phyloP scores from a whole-genome alignment of 495 filamentous ascomycete genomes.

The Umbilicaria muhlenbergii region DNA sequence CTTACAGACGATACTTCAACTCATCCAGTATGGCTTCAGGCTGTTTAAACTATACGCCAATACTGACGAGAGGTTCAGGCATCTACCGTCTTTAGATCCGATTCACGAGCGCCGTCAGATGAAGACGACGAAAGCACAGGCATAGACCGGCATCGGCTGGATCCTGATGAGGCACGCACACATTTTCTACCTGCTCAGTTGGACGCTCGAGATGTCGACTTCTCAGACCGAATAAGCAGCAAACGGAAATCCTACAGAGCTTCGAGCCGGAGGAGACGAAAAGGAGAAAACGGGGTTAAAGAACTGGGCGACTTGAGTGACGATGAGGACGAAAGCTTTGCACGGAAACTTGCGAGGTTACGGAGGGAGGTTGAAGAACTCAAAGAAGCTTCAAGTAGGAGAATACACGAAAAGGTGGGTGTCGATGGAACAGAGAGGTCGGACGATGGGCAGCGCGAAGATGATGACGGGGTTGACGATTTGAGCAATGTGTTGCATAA shows the following conservation, averaged over 20 bases:
- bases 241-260: constrained; percentile 72
- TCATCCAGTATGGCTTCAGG: constrained; percentile 38
- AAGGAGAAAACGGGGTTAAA: constrained; percentile 37
- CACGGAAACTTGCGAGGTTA: constrained; percentile 61
- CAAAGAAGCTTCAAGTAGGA: constrained; percentile 46
- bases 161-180: constrained; percentile 61
- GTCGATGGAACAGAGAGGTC: constrained; percentile 14
- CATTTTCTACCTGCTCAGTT: constrained; percentile 61
- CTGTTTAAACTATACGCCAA: too few species aligned
- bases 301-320: constrained; percentile 53
- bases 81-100: constrained; percentile 41
- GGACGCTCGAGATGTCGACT: constrained; percentile 60
- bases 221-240: constrained; percentile 62
- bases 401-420: constrained; percentile 20
- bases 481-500: constrained; percentile 50
- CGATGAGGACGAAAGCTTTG: constrained; percentile 49
- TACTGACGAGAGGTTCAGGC: constrained; percentile 26
- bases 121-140: constrained; percentile 44
- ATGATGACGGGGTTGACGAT: constrained; percentile 33
- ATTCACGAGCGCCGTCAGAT: constrained; percentile 32
- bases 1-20: constrained; percentile 80
- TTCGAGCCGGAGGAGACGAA: constrained; percentile 46
- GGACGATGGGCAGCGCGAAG: constrained; percentile 12
- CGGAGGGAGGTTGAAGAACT: constrained; percentile 66
- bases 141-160: constrained; percentile 59